These are phyloP conservation scores for Suillus occidentalis DNA, from an alignment of 768 basidiomycete species.

Conservation along the genomic window DNA sequence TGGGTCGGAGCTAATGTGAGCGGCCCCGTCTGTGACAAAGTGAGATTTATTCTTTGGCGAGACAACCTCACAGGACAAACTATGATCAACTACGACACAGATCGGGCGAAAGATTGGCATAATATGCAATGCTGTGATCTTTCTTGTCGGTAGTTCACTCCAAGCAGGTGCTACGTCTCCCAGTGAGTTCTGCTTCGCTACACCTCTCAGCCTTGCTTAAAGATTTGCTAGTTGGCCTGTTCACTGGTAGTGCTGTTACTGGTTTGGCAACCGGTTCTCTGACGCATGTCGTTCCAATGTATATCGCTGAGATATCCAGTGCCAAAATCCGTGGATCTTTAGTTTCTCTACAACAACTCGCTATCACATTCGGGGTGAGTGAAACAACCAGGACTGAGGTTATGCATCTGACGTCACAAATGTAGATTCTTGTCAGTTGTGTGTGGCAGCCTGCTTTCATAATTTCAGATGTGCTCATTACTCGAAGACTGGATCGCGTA, in stretches of 20 bases:
- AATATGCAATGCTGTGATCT: slow-evolving; percentile 29
- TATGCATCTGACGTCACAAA: neutral
- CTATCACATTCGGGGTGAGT: slow-evolving; percentile 37
- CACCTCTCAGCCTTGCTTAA: neutral
- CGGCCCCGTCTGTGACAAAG: slow-evolving; percentile 33
- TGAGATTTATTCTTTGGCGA: neutral
- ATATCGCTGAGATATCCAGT: slow-evolving; percentile 41
- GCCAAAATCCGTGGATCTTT: slow-evolving; percentile 37
- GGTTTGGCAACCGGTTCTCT: slow-evolving; percentile 20
- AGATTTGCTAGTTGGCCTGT: slow-evolving; percentile 22
- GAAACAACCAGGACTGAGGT: slow-evolving; percentile 1
- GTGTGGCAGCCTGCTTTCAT: slow-evolving; percentile 8
- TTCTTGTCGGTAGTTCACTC: slow-evolving; percentile 31
- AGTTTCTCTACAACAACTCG: slow-evolving; percentile 36
- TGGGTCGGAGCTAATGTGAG: slow-evolving; percentile 32
- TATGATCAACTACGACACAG: slow-evolving; percentile 9
- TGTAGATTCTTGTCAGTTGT: slow-evolving; percentile 34
- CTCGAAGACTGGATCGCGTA: slow-evolving; percentile 33
- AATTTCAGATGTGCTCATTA: neutral
- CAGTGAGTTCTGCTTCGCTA: slow-evolving; percentile 10
- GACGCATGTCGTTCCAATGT: slow-evolving; percentile 32
- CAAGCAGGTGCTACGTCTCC: slow-evolving; percentile 31
- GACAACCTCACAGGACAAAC: neutral
- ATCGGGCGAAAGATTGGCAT: slow-evolving; percentile 29
- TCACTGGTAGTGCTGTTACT: slow-evolving; percentile 29